A percentile compares a stretch with the other conserved stretches of the same genome.
These are phyloP conservation scores for Mallotus nudiflorus DNA, from an alignment of 345 rosid genomes.

Conservation along the genomic window DNA sequence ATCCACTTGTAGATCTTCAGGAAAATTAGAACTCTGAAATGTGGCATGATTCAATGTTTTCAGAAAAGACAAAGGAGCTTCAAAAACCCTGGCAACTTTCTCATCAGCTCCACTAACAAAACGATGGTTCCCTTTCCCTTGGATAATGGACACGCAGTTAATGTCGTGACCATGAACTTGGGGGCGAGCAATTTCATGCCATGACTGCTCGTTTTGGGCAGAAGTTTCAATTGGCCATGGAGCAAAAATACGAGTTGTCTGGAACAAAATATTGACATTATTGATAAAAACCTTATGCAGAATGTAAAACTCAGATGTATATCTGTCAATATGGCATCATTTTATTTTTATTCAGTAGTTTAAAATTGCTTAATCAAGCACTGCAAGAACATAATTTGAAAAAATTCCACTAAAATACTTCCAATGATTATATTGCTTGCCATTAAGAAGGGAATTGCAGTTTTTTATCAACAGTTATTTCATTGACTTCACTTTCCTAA, in stretches of 20 bases:
- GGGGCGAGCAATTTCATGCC: slow-evolving; percentile 96
- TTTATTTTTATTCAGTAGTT: neutral
- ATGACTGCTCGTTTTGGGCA: slow-evolving; percentile 38
- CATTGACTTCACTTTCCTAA: neutral
- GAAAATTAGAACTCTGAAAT: slow-evolving; percentile 44
- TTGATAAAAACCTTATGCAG: neutral
- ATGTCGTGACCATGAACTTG: slow-evolving; percentile 98
- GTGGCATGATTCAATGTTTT: slow-evolving; percentile 70
- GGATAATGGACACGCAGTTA: slow-evolving; percentile 72
- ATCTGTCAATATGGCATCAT: neutral
- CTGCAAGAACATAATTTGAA: neutral
- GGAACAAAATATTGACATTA: slow-evolving; percentile 23
- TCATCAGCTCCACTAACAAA: slow-evolving; percentile 98
- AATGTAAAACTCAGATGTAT: neutral
- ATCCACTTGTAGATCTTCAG: slow-evolving; percentile 55
- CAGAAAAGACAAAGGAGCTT: slow-evolving; percentile 83
- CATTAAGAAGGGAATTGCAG: neutral
- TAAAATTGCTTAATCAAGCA: neutral
- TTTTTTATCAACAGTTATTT: neutral
- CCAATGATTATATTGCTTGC: neutral
- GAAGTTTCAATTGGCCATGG: slow-evolving; percentile 64
- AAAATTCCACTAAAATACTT: neutral
- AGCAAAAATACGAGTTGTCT: slow-evolving; percentile 82
- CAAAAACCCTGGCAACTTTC: slow-evolving; percentile 93
- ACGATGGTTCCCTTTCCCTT: slow-evolving; percentile 82